Percentiles rank a stretch among this genome's conserved stretches.
Evolutionary conservation across 2,329 filamentous ascomycete genomes (phyloP).

Genomic region (Lasiodiplodia sp.): DNA sequence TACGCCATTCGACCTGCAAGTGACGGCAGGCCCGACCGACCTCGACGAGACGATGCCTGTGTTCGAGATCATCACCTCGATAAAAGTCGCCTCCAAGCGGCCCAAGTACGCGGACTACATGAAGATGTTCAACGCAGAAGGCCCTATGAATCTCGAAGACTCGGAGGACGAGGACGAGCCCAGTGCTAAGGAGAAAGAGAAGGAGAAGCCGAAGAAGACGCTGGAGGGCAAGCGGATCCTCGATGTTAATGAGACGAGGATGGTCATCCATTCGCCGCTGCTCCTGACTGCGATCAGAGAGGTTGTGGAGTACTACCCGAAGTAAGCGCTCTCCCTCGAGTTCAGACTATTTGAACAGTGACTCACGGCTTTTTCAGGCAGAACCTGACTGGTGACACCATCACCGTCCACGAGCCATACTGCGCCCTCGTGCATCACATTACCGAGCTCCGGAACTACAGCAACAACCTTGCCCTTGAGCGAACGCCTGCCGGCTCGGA

Average conservation of each 20-base stretch:
- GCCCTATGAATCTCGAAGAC: neutral
- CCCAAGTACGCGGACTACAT: conserved; percentile 12
- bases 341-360: neutral
- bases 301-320: conserved; percentile 23
- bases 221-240: conserved; percentile 22
- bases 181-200: neutral
- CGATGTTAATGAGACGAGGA: conserved; percentile 2
- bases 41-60: neutral
- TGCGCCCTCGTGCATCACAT: conserved; percentile 20
- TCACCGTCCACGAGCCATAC: conserved; percentile 23
- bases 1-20: conserved; percentile 19
- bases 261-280: conserved; percentile 18
- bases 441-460: conserved; percentile 20
- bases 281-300: conserved; percentile 22
- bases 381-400: conserved; percentile 22
- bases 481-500: neutral
- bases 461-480: conserved; percentile 9
- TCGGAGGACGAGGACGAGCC: neutral
- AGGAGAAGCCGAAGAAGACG: conserved; percentile 4
- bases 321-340: neutral
- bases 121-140: neutral
- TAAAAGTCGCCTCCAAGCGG: conserved; percentile 7
- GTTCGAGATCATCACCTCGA: conserved; percentile 21
- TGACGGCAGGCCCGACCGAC: neutral
- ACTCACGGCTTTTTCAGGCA: neutral